Conservation (phyloP, 2,329 filamentous ascomycete genomes). For the Rosellinia necatrix region DNA sequence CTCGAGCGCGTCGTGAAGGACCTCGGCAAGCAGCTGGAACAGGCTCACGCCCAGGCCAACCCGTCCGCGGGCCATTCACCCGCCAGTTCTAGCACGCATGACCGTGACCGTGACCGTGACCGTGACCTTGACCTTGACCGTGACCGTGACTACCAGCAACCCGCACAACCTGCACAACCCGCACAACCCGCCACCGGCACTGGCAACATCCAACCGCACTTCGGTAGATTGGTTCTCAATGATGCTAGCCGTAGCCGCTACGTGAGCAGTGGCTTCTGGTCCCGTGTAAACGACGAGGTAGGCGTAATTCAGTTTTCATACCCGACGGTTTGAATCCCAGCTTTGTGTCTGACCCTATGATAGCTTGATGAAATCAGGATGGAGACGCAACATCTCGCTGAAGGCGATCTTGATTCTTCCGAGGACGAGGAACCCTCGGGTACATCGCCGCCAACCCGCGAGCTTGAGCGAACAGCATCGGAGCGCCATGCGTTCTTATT, state of each 20-base stretch:
- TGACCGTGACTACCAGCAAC: conserved; percentile 22
- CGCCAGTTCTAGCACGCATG: conserved; percentile 36
- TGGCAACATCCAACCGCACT: conserved; percentile 44
- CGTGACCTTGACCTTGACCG: conserved; percentile 31
- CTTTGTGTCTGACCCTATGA: conserved; percentile 27
- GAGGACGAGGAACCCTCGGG: conserved; percentile 44
- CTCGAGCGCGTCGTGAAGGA: conserved; percentile 58
- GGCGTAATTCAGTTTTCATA: conserved; percentile 13
- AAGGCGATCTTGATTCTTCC: conserved; percentile 44
- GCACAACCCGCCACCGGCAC: conserved; percentile 10
- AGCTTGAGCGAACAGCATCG: conserved; percentile 47
- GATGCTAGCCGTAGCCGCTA: conserved; percentile 52
- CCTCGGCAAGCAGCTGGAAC: conserved; percentile 51
- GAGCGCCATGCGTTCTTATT: conserved; percentile 59
- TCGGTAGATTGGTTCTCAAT: conserved; percentile 53
- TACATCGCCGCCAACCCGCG: conserved; percentile 42
- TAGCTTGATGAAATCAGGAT: conserved; percentile 52
- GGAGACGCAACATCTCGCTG: conserved; percentile 43
- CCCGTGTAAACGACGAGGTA: conserved; percentile 60
- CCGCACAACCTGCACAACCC: conserved; percentile 6
- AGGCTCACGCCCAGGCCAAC: conserved; percentile 43
- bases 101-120: conserved; percentile 31
- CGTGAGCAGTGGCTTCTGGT: conserved; percentile 60
- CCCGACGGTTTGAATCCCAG: neutral
- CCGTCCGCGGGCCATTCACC: conserved; percentile 37